Evolutionary conservation across 768 basidiomycete genomes (phyloP), one percentile per base, ranked within the genome.

Genomic region (Nidularia sp.): DNA sequence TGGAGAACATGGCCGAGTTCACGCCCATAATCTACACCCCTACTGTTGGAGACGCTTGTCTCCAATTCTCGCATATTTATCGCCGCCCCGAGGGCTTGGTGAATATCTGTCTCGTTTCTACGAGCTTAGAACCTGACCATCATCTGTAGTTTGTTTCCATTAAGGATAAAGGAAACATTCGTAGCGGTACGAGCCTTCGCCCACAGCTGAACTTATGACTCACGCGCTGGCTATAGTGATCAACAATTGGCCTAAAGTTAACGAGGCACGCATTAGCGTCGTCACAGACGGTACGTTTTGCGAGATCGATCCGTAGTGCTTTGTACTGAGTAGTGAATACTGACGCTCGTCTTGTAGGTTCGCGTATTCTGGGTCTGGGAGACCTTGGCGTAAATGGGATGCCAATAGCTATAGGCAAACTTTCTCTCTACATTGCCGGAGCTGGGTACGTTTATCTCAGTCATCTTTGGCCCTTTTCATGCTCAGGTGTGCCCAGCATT

Each of bases 351-450:
- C 51, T 44, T 33, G 22, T 57, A 83, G 91, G 88, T 34, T 91
- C 89, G 13, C 85, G 94, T 45, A 94, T 96, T 60, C 80, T 97
- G 34, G 94, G 94, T 52, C 71, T 97, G 15, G 94, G 90, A 12
- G 89, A 90, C 60, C 80, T 90, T 42, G 88, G 89, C 34, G 78
- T 88, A 32, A 90, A 90, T 62, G 88, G 88, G 9, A 90, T 90
- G 88, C 86, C 86, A 0, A 93, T 96, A 59, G 83, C 89, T 6
- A 86, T 94, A 48, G 94, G 94, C n/a, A 96, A 97, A 69, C 76
- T 98, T 5, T 90, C 89, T 13, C 78, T 97, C 13, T 96, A 95
- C 64, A 77, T 93, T 52, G 90, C 91, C 15, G 93, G 90, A 33
- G 94, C 91, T 52, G 93, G 93, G 89, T 89, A 67, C 57, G 75